phyloP scores from a whole-genome alignment of 2,329 filamentous ascomycete species.

The Pochonia chlamydosporia region DNA sequence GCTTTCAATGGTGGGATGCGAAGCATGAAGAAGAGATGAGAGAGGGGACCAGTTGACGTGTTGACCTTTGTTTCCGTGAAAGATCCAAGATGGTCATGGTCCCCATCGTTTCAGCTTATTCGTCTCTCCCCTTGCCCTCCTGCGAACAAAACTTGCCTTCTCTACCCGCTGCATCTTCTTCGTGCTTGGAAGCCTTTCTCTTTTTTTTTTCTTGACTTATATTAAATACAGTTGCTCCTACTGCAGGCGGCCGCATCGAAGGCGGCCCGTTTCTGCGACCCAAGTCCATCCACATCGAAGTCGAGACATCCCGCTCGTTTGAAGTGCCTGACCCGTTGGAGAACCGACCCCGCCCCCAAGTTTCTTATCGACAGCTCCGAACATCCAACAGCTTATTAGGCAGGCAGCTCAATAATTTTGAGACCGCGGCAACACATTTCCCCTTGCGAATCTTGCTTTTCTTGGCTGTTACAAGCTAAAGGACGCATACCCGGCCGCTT shows the following conservation, averaged over 20 bases:
- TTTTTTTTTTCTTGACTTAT: not conserved
- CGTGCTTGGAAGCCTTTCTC: not conserved
- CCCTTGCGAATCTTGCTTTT: not conserved
- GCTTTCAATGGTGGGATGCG: not conserved
- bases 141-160: too few relatives aligned
- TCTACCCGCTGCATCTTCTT: too few relatives aligned
- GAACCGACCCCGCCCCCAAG: conserved; percentile 4
- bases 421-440: not conserved
- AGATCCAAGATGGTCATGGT: too few relatives aligned
- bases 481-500: not conserved
- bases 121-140: too few relatives aligned
- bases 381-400: conserved; percentile 2
- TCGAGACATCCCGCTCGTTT: not conserved
- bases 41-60: too few relatives aligned
- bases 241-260: conserved; percentile 5
- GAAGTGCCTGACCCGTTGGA: too few relatives aligned
- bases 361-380: conserved; percentile 2
- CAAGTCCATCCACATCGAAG: not conserved
- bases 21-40: too few relatives aligned
- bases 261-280: conserved; percentile 17
- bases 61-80: too few relatives aligned
- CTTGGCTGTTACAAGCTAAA: not conserved
- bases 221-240: not conserved
- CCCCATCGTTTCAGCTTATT: too few relatives aligned
- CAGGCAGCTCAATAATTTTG: not conserved